These are phyloP conservation scores for Dothideomycetes sp. DNA, from an alignment of 2,329 filamentous ascomycete genomes.

Conservation along the genomic window DNA sequence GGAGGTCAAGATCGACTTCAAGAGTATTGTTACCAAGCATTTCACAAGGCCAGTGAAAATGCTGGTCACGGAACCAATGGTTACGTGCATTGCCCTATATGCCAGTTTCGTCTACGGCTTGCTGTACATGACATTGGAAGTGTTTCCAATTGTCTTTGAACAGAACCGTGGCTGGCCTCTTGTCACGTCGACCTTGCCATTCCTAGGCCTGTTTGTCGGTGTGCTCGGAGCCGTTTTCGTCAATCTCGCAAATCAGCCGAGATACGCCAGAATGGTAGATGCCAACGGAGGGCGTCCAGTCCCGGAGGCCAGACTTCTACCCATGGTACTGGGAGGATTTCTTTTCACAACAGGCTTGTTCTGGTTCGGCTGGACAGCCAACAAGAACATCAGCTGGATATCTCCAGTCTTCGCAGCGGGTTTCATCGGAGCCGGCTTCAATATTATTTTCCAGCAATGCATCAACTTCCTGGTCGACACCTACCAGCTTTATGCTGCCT, in stretches of 20 bases:
- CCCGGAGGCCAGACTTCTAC: constrained; percentile 28
- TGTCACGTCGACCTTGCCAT: constrained; percentile 34
- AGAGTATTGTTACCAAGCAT: constrained; percentile 32
- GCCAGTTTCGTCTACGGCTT: constrained; percentile 36
- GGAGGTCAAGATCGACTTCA: constrained; percentile 27
- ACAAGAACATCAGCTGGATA: constrained; percentile 28
- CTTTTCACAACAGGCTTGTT: constrained; percentile 34
- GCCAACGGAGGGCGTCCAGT: constrained; percentile 22
- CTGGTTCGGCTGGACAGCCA: constrained; percentile 32
- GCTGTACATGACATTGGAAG: constrained; percentile 35
- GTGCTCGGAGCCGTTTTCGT: constrained; percentile 29
- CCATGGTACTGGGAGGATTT: constrained; percentile 34
- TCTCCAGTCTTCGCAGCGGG: constrained; percentile 28
- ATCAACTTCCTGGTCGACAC: constrained; percentile 36
- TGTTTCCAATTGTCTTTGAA: constrained; percentile 37
- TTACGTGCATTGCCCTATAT: constrained; percentile 34
- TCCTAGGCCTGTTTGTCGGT: constrained; percentile 34
- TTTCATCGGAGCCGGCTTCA: constrained; percentile 36
- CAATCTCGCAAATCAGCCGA: constrained; percentile 31
- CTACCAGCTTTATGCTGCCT: constrained; percentile 34
- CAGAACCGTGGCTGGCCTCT: constrained; percentile 31
- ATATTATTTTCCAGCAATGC: constrained; percentile 37
- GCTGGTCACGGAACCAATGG: constrained; percentile 37
- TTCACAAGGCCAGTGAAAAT: constrained; percentile 32
- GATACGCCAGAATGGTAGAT: constrained; percentile 27